A percentile compares a stretch with the other conserved stretches of the same genome.
These are phyloP conservation scores for Phytophthora lateralis DNA, from an alignment of 352 stramenopile species.

Conservation along the genomic window DNA sequence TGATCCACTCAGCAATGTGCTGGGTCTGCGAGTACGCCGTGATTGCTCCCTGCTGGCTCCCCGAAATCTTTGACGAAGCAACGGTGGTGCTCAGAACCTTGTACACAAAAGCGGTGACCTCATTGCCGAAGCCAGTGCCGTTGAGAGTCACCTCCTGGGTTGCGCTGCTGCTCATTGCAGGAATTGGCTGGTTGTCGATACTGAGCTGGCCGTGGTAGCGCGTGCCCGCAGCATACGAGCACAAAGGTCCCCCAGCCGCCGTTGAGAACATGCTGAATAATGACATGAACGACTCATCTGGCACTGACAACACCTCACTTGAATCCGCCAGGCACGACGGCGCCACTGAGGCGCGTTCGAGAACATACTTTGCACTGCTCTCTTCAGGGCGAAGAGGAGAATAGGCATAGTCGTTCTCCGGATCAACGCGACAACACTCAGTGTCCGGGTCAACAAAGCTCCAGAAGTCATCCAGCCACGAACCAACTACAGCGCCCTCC, in stretches of 20 bases:
- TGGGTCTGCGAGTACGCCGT: constrained; percentile 59
- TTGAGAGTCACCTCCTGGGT: constrained; percentile 53
- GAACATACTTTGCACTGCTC: constrained; percentile 19
- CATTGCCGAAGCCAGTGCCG: constrained; percentile 45
- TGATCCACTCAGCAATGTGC: constrained; percentile 70
- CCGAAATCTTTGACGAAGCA: constrained; percentile 21
- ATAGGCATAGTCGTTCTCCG: constrained; percentile 42
- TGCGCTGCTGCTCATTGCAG: constrained; percentile 31
- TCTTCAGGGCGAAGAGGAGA: constrained; percentile 46
- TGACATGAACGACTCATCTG: constrained; percentile 64
- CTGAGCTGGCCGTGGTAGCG: constrained; percentile 76
- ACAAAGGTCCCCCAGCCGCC: constrained; percentile 48
- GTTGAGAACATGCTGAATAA: constrained; percentile 74
- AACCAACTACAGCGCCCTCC: constrained; percentile 47
- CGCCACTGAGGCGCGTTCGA: constrained; percentile 23
- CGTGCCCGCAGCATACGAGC: constrained; percentile 61
- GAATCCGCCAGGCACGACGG: constrained; percentile 48
- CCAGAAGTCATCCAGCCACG: constrained; percentile 85
- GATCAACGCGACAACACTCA: constrained; percentile 71
- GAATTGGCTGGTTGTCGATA: constrained; percentile 59
- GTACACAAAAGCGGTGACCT: constrained; percentile 75
- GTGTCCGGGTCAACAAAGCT: constrained; percentile 59
- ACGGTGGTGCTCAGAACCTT: constrained; percentile 50
- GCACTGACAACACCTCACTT: constrained; percentile 42
- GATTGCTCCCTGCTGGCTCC: constrained; percentile 44